Evolutionary conservation across 225 moss, liverwort and hornwort species (phyloP), one percentile per base, ranked within the genome.

Genomic region (Sphagnum contortum): DNA sequence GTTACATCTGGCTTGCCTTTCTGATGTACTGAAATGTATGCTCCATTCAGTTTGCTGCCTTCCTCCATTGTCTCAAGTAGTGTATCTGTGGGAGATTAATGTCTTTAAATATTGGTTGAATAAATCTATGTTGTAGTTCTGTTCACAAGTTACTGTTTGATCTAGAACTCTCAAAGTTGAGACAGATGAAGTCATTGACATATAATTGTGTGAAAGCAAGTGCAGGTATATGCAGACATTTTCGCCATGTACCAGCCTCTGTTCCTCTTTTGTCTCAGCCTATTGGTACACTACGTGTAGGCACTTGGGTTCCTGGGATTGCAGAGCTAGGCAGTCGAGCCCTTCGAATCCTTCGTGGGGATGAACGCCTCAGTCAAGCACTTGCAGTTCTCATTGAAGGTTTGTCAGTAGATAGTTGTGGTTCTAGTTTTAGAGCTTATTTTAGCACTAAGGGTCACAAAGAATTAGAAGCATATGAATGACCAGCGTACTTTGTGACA

Each of bases 1-100:
- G n/a, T 77, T 98, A 76, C 98, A 98, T 87, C 75, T 98, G 74
- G 93, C 93, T 60, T 91, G 90, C 74, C 98, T 98, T 49, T 87
- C 91, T 67, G 98, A 91, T 62, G 89, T 98, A 65, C 78, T 98
- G 60, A 89, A 91, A 86, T 93, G 98, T 96, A 77, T 45, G 64
- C 50, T 61, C 6, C 44, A 68, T 71, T 59, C 64, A 49, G 8
- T 7, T 49, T 6, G 8, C 54, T 29, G 29, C 29, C 29, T 29
- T 29, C 29, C 29, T 29, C 29, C 1, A 29, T 29, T 29, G 29
- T 29, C 29, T 29, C 29, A 29, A 29, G 29, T 29, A 29, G 29
- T 29, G 29, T 29, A 29, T 29, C 29, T 29, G 29, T 29, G 29
- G 29, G 29, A 29, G 29, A 29, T 1, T 29, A 29, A 29, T 29